Conservation (phyloP, 83 land plant species). For the Diphasiastrum complanatum region DNA sequence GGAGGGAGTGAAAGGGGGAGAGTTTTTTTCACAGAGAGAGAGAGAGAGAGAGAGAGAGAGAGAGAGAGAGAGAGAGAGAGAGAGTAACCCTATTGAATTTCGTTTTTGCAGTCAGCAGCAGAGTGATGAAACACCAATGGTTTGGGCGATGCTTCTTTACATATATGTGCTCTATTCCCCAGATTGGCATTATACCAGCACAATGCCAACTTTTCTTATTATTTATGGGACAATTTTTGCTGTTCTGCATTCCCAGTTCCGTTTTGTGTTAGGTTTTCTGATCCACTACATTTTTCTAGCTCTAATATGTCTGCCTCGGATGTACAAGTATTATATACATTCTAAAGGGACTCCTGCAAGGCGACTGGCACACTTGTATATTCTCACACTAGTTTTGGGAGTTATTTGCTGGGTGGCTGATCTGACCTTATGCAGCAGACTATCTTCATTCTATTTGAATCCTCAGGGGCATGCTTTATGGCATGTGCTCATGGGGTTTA, state of each 20-base stretch:
- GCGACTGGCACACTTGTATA: conserved; percentile 49
- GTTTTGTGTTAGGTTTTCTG: conserved; percentile 47
- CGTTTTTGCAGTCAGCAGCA: conserved; percentile 58
- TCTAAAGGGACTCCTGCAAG: conserved; percentile 44
- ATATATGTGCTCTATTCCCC: conserved; percentile 74
- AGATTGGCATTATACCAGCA: conserved; percentile 70
- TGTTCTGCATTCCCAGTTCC: conserved; percentile 40
- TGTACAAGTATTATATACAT: conserved; percentile 80
- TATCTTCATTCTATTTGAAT: conserved; percentile 38
- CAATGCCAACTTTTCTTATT: conserved; percentile 74
- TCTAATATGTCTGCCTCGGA: conserved; percentile 62
- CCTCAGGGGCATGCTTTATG: conserved; percentile 70
- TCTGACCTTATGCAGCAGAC: conserved; percentile 31
- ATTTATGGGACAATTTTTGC: conserved; percentile 62
- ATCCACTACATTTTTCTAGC: conserved; percentile 50
- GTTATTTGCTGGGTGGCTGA: conserved; percentile 49
- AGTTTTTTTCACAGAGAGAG: too few species aligned
- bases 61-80: too few species aligned
- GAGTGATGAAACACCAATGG: conserved; percentile 84
- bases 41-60: too few species aligned
- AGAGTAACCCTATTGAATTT: background rate
- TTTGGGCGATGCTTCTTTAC: conserved; percentile 70
- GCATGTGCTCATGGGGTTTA: conserved; percentile 67
- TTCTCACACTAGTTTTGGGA: conserved; percentile 40
- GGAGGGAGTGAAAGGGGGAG: too few species aligned